These are phyloP conservation scores for Citrus medica DNA, from an alignment of 345 rosid genomes.

Conservation along the genomic window DNA sequence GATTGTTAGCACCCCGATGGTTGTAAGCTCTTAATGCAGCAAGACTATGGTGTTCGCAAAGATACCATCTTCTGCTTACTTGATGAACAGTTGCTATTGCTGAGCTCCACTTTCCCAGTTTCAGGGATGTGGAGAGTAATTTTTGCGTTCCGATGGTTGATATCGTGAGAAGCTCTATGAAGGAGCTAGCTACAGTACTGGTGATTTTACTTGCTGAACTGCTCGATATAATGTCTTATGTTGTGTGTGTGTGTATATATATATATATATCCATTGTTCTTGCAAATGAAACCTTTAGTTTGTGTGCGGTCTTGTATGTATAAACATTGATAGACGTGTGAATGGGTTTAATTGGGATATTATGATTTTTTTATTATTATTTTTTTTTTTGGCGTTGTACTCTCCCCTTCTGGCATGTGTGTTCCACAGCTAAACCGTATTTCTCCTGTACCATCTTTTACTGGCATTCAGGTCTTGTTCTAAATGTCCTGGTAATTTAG, in stretches of 20 bases:
- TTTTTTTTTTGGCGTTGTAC: background rate
- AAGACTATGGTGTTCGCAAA: background rate
- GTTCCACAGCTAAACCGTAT: background rate
- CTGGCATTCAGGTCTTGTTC: background rate
- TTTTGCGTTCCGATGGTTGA: constrained; percentile 11
- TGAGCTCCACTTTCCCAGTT: background rate
- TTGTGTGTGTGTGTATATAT: constrained; percentile 12
- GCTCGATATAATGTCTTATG: constrained; percentile 11
- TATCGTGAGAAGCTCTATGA: constrained; percentile 6
- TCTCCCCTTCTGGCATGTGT: background rate
- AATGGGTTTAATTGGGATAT: constrained; percentile 1
- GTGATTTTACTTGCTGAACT: constrained; percentile 8
- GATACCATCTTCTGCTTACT: background rate
- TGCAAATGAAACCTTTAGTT: background rate
- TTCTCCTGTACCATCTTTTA: background rate
- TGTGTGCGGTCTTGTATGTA: constrained; percentile 15
- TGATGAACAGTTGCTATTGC: background rate
- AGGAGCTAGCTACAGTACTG: constrained; percentile 18
- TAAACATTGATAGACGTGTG: background rate
- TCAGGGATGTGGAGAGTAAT: background rate
- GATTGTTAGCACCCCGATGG: background rate
- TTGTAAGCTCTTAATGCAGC: background rate
- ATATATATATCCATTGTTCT: constrained; percentile 13
- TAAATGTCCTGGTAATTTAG: background rate
- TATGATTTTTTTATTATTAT: no score